Conservation (phyloP, 2,329 filamentous ascomycete species). For the Epichloe scottii region DNA sequence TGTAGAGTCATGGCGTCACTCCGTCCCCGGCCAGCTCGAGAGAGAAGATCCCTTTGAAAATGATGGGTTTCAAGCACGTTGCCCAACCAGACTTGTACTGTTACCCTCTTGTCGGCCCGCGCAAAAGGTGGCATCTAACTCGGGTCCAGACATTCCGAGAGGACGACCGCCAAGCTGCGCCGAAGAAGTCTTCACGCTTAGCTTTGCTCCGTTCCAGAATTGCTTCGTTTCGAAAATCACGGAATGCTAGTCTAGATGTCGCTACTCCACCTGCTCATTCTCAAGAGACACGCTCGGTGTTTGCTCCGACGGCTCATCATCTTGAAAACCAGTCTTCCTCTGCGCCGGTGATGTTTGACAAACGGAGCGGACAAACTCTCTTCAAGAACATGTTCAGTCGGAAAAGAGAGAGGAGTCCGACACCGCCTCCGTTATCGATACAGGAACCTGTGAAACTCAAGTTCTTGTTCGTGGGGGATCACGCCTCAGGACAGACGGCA, state of each 20-base stretch:
- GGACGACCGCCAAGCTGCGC: neutral
- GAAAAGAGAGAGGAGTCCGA: conserved; percentile 12
- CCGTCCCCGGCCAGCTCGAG: conserved; percentile 23
- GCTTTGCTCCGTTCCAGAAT: neutral
- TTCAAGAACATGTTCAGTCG: neutral
- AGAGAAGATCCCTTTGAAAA: conserved; percentile 23
- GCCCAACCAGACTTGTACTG: conserved; percentile 19
- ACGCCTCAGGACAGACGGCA: conserved; percentile 22
- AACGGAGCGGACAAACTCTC: neutral
- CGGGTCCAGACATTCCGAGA: neutral
- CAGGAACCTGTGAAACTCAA: conserved; percentile 14
- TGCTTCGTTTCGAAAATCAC: neutral
- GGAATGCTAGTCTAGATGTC: neutral
- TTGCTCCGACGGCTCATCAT: too few relatives aligned
- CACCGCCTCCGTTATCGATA: neutral
- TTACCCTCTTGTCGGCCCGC: neutral
- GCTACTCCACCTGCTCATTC: neutral
- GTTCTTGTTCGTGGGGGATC: conserved; percentile 25
- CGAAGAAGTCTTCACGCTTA: neutral
- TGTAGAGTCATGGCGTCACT: conserved; percentile 22
- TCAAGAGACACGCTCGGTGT: neutral
- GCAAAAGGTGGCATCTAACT: neutral
- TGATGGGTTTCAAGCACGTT: conserved; percentile 20
- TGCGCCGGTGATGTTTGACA: neutral
- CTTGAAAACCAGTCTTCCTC: neutral